Conservation (phyloP, 768 basidiomycete species). For the Xerocomellus amylosporus region DNA sequence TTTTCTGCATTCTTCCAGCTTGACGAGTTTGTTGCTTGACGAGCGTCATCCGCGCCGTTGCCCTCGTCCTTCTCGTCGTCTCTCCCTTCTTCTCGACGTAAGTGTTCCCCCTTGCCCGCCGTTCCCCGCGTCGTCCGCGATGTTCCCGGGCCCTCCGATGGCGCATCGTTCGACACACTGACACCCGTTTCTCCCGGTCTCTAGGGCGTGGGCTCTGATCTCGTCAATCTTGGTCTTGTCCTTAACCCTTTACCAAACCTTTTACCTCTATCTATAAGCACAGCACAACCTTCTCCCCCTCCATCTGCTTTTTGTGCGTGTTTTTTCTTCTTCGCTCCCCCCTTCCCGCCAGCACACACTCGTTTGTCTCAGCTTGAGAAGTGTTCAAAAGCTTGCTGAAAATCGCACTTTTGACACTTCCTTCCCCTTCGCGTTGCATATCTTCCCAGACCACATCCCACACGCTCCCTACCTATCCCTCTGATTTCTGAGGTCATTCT, state of each 20-base stretch:
- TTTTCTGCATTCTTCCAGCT: conserved; percentile 22
- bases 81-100: conserved; percentile 22
- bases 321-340: conserved; percentile 32
- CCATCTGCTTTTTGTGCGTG: conserved; percentile 40
- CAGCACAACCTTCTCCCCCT: conserved; percentile 34
- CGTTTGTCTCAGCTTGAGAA: conserved; percentile 28
- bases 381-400: conserved; percentile 28
- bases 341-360: conserved; percentile 28
- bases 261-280: conserved; percentile 41
- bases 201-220: conserved; percentile 30
- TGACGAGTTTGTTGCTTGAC: conserved; percentile 22
- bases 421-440: conserved; percentile 24
- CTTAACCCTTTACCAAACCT: conserved; percentile 33
- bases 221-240: conserved; percentile 35
- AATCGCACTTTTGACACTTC: conserved; percentile 29
- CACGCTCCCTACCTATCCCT: conserved; percentile 45
- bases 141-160: background rate
- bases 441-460: conserved; percentile 31
- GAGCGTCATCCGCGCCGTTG: conserved; percentile 17
- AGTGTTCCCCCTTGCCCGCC: conserved; percentile 6
- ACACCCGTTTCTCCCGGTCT: background rate
- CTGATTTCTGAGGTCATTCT: conserved; percentile 39
- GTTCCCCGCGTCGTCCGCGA: background rate
- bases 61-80: conserved; percentile 15
- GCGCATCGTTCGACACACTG: background rate